Conservation (phyloP, 441 rosid species). For the Arabidopsis hybrid region DNA sequence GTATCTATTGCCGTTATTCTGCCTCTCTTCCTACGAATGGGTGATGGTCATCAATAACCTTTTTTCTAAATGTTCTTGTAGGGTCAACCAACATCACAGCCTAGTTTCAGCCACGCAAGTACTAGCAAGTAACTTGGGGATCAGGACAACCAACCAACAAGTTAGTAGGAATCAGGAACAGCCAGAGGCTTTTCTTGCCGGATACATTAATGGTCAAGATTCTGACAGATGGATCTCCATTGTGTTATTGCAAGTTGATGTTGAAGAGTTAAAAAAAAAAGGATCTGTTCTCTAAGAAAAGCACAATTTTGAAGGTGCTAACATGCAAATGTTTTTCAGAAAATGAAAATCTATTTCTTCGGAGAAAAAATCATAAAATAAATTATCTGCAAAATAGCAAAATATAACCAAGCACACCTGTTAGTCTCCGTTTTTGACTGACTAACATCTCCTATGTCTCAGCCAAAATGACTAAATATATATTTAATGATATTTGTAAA, state of each 20-base stretch:
- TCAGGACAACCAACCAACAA: constrained; percentile 16
- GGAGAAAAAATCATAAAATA: neutral
- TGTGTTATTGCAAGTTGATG: constrained; percentile 10
- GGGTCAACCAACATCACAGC: constrained; percentile 34
- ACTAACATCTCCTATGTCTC: neutral
- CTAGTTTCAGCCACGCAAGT: constrained; percentile 14
- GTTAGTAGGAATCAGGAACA: neutral
- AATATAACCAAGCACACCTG: too few species aligned
- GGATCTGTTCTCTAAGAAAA: neutral
- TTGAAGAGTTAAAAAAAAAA: neutral
- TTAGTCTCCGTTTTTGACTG: neutral
- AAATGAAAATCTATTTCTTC: too few species aligned
- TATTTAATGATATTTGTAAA: neutral
- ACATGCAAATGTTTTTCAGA: neutral
- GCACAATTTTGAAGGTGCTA: neutral
- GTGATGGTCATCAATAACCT: constrained; percentile 7
- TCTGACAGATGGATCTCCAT: neutral
- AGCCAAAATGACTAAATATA: neutral
- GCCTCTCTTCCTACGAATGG: neutral
- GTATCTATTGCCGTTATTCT: constrained; percentile 2
- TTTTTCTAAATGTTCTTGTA: neutral
- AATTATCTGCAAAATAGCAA: too few species aligned
- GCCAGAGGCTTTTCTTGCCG: neutral
- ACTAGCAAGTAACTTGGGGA: constrained; percentile 19
- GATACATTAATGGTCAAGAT: constrained; percentile 6